A percentile compares a stretch with the other conserved stretches of the same genome.
Evolutionary conservation across 164 flowering plant species (phyloP).

Genomic region (Pachysandra terminalis): DNA sequence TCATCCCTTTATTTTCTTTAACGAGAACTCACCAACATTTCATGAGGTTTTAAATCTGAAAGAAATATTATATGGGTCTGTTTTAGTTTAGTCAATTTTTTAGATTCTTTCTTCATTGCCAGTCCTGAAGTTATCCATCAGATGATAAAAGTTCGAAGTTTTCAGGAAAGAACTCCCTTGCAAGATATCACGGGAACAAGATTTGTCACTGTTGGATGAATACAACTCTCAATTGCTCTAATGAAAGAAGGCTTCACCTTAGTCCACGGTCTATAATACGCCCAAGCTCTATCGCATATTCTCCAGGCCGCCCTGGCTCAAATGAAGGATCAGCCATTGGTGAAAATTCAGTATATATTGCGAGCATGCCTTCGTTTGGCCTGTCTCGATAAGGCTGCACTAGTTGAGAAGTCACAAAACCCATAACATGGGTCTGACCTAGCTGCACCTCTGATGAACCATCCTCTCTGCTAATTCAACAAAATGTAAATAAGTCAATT

Average conservation of each 20-base stretch:
- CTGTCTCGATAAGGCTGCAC: conserved; percentile 88
- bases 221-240: background rate
- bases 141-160: too few relatives aligned
- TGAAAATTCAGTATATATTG: conserved; percentile 87
- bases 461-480: conserved; percentile 55
- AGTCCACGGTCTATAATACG: conserved; percentile 90
- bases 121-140: too few relatives aligned
- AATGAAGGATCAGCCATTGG: conserved; percentile 99
- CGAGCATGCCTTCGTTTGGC: conserved; percentile 83
- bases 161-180: background rate
- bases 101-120: too few relatives aligned
- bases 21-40: too few relatives aligned
- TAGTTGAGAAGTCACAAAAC: conserved; percentile 73
- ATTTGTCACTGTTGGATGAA: background rate
- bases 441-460: conserved; percentile 91
- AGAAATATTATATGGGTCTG: too few relatives aligned
- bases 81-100: too few relatives aligned
- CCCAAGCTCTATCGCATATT: conserved; percentile 84
- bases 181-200: background rate
- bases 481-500: background rate
- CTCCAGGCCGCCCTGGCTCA: conserved; percentile 96
- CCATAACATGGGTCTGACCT: conserved; percentile 92
- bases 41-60: too few relatives aligned
- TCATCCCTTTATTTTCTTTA: too few relatives aligned
- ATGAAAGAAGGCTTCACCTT: conserved; percentile 37